A percentile compares a stretch with the other conserved stretches of the same genome.
phyloP scores from a whole-genome alignment of 805 yeast species.

The Candida sakaeoensis region DNA sequence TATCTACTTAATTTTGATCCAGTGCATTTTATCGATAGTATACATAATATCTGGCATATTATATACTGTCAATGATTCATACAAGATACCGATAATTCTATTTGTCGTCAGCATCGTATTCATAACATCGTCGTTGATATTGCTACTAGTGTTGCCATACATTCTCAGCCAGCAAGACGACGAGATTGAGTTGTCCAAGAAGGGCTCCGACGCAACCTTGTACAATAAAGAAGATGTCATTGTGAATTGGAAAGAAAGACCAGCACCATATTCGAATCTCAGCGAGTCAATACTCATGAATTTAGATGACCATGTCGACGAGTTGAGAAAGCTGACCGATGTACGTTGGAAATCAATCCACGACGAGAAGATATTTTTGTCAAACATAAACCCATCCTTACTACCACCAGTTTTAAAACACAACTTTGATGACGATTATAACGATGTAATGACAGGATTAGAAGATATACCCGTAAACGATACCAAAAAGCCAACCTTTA shows the following conservation, averaged over 20 bases:
- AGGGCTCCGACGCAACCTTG: constrained; percentile 4
- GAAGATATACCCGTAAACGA: constrained; percentile 14
- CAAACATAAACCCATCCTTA: constrained; percentile 27
- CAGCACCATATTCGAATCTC: not conserved
- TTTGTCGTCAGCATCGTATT: constrained; percentile 12
- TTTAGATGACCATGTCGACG: constrained; percentile 4
- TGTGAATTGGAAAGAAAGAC: constrained; percentile 3
- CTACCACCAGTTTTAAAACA: constrained; percentile 32
- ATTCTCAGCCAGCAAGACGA: not conserved
- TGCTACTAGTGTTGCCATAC: constrained; percentile 2
- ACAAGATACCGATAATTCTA: constrained; percentile 6
- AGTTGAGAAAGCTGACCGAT: constrained; percentile 15
- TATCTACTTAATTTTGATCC: constrained; percentile 7
- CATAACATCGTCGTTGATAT: constrained; percentile 9
- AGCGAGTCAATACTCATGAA: not conserved
- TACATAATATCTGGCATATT: constrained; percentile 13
- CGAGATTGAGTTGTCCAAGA: not conserved
- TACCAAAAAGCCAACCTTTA: not conserved
- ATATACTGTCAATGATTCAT: not conserved
- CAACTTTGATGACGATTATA: constrained; percentile 21
- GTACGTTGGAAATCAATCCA: constrained; percentile 23
- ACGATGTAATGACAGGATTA: constrained; percentile 19
- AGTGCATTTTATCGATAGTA: constrained; percentile 8
- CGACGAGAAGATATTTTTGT: constrained; percentile 26
- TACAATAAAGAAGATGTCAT: constrained; percentile 1